Evolutionary conservation across 2,329 filamentous ascomycete genomes (phyloP).

Genomic region (Alternaria infectoria): DNA sequence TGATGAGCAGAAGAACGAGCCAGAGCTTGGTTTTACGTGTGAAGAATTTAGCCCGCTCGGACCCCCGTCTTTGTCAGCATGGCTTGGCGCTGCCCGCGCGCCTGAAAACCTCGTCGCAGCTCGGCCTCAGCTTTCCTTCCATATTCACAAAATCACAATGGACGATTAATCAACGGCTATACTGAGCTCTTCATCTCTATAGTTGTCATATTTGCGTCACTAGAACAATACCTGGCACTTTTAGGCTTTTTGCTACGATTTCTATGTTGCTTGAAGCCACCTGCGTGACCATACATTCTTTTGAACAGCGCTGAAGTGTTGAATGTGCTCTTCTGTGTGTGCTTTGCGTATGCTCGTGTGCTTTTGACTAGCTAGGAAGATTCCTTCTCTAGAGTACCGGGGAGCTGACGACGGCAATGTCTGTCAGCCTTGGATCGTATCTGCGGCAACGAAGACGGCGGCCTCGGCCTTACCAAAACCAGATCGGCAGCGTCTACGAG

Average conservation of each 20-base stretch:
- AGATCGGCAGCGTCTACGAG: not conserved
- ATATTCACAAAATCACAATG: slow-evolving; percentile 51
- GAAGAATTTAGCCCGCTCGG: slow-evolving; percentile 22
- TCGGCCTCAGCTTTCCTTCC: slow-evolving; percentile 20
- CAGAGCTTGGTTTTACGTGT: slow-evolving; percentile 1
- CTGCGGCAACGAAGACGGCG: not conserved
- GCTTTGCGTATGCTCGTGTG: not conserved
- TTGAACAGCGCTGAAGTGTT: not conserved
- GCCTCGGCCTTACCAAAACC: not conserved
- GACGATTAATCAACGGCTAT: slow-evolving; percentile 56
- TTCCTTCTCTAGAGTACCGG: not conserved
- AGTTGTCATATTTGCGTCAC: slow-evolving; percentile 56
- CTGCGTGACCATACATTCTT: slow-evolving; percentile 47
- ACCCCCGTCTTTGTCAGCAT: slow-evolving; percentile 17
- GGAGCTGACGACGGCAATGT: not conserved
- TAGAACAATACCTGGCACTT: slow-evolving; percentile 45
- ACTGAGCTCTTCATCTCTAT: slow-evolving; percentile 42
- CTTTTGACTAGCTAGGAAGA: not conserved
- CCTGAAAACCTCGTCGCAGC: slow-evolving; percentile 27
- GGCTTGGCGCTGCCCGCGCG: slow-evolving; percentile 21
- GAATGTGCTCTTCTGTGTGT: not conserved
- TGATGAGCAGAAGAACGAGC: slow-evolving; percentile 3
- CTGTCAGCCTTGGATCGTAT: not conserved
- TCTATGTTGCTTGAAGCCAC: slow-evolving; percentile 46
- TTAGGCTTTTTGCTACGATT: slow-evolving; percentile 45